phyloP scores from a whole-genome alignment of 202 grass and related monocot genomes.

The Carex arenaria region DNA sequence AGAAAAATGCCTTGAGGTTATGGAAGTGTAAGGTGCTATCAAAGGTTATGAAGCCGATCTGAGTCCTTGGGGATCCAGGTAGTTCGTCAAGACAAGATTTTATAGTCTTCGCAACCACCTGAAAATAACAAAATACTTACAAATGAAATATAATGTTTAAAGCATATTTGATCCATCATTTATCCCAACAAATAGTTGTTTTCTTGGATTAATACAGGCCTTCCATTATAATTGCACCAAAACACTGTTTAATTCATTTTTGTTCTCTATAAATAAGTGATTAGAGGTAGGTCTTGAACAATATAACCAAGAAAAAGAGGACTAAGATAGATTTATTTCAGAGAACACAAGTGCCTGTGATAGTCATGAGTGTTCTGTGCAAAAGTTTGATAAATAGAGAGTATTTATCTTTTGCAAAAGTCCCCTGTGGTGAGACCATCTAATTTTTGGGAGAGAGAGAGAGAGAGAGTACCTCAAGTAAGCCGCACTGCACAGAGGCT shows the following conservation, averaged over 20 bases:
- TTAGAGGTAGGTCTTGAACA: not conserved
- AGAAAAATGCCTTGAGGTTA: constrained; percentile 72
- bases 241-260: not conserved
- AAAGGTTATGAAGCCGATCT: constrained; percentile 93
- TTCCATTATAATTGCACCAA: not conserved
- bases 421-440: not conserved
- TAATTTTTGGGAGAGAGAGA: not conserved
- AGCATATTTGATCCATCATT: not conserved
- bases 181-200: not conserved
- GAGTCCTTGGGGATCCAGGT: constrained; percentile 75
- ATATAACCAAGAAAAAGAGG: not conserved
- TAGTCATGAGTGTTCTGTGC: not conserved
- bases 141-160: constrained; percentile 14
- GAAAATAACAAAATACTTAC: constrained; percentile 9
- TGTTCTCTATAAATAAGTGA: not conserved
- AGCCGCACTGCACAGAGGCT: constrained; percentile 62
- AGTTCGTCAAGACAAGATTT: constrained; percentile 90
- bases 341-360: not conserved
- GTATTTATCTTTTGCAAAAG: not conserved
- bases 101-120: constrained; percentile 94
- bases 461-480: constrained; percentile 62
- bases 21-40: constrained; percentile 95
- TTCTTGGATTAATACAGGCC: not conserved
- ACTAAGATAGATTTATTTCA: not conserved
- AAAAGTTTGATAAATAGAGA: not conserved